Evolutionary conservation across 2,329 filamentous ascomycete species (phyloP).

Genomic region (Domatiomyces globalis): DNA sequence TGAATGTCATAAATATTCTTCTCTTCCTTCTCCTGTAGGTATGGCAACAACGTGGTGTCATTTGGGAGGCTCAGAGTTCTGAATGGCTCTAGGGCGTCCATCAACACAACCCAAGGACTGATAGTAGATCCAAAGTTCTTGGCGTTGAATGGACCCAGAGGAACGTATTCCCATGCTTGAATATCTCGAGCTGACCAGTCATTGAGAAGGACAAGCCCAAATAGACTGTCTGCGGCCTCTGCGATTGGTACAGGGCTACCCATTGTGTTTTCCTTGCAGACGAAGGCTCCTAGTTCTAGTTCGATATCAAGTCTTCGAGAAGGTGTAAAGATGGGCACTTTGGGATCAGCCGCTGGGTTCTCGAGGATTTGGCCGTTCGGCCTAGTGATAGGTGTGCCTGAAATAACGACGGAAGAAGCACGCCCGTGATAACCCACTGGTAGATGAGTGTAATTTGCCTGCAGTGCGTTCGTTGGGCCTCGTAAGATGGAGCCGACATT

Average conservation of each 20-base stretch:
- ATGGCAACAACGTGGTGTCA: constrained; percentile 42
- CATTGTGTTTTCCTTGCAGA: constrained; percentile 50
- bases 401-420: constrained; percentile 39
- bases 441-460: constrained; percentile 68
- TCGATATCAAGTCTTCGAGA: constrained; percentile 62
- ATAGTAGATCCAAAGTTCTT: constrained; percentile 75
- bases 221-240: constrained; percentile 56
- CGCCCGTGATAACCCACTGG: constrained; percentile 73
- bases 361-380: constrained; percentile 61
- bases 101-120: constrained; percentile 63
- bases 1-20: constrained; percentile 55
- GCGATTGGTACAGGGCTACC: constrained; percentile 49
- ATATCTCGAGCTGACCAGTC: constrained; percentile 79
- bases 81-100: constrained; percentile 61
- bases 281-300: constrained; percentile 63
- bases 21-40: constrained; percentile 47
- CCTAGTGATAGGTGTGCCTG: constrained; percentile 49
- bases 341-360: constrained; percentile 47
- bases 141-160: constrained; percentile 65
- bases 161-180: constrained; percentile 73
- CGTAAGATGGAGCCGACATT: constrained; percentile 55
- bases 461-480: constrained; percentile 55
- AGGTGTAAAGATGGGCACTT: constrained; percentile 49
- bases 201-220: constrained; percentile 70
- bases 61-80: constrained; percentile 41